Base-by-base conservation (phyloP, 352 stramenopile species). In the Globisporangium splendens region DNA sequence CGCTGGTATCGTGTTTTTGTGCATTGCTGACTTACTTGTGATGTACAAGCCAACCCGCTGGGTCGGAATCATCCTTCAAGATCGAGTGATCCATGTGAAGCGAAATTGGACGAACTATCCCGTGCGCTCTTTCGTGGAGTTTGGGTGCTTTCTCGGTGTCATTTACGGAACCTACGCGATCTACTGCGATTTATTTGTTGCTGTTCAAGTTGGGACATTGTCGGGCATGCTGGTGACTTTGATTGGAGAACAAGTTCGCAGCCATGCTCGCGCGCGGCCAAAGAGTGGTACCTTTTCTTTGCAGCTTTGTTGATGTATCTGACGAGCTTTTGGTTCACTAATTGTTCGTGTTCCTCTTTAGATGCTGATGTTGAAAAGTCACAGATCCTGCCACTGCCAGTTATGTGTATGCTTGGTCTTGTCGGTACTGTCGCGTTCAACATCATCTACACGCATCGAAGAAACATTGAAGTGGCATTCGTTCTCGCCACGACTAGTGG, bases 141-240 rank as follows among this genome's bases (percentile, higher is more conserved):
- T 90, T 24, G 86, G 86, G 7, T 91, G 83, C 64, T 95, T 91
- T 39, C 58, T 95, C n/a, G 83, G 86, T 33, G 86, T 95, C 39
- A 95, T 95, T 50, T 95, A 95, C 56, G 86, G 86, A 13, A 93
- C 81, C 59, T 86, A 91, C 50, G 83, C 79, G n/a, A 93, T 93
- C 39, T 95, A 93, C 18, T 65, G 77, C 8, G 82, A 95, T 48
- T 58, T 95, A 6, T 57, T 89, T 11, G 83, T 92, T 22, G 86
- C 86, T 15, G 77, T 89, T n/a, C 86, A 95, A 74, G 76, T 91
- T 4, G 86, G 86, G 18, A 92, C 77, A 21, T 59, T 95, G 0
- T 95, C 86, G 5, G 86, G 83, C 15, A 92, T 91, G 69, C 57
- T 92, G 3, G 81, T 95, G 8, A 85, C 83, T 4, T 69, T 95